Evolutionary conservation across 139 green algal genomes (phyloP).

Genomic region (Coccomyxa sp.): DNA sequence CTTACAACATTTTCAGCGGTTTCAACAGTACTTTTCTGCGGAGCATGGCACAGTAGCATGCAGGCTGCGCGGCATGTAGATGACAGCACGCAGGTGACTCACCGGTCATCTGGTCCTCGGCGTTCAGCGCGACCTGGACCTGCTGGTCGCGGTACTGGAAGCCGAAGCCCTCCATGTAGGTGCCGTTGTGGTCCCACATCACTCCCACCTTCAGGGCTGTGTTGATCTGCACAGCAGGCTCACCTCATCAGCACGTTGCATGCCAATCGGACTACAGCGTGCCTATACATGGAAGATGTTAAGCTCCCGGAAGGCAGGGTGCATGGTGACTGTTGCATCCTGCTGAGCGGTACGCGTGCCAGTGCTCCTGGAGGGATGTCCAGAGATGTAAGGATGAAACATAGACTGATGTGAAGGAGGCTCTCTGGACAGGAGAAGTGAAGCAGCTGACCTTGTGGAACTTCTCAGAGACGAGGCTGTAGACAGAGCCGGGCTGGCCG

Average conservation of each 20-base stretch:
- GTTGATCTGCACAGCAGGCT: neutral
- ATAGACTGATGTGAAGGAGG: neutral
- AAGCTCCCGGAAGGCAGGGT: neutral
- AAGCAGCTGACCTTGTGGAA: neutral
- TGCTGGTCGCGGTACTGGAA: neutral
- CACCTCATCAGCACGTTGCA: neutral
- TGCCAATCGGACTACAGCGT: neutral
- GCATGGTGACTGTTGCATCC: neutral
- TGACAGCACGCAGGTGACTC: neutral
- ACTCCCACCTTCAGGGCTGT: neutral
- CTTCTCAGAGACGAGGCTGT: neutral
- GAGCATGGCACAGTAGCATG: neutral
- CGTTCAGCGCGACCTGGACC: neutral
- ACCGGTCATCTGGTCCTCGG: neutral
- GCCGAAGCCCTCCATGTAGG: conserved; percentile 1
- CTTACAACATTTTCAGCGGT: neutral
- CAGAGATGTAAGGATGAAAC: neutral
- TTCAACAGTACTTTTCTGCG: neutral
- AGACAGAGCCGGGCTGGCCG: neutral
- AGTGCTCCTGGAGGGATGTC: neutral
- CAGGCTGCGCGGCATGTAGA: neutral
- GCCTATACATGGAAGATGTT: neutral
- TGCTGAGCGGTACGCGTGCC: neutral
- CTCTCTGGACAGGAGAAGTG: neutral
- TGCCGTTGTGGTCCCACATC: conserved; percentile 6